Evolutionary conservation across 2,329 filamentous ascomycete genomes (phyloP), one percentile per base, ranked within the genome.

Genomic region (Daldinia sp.): DNA sequence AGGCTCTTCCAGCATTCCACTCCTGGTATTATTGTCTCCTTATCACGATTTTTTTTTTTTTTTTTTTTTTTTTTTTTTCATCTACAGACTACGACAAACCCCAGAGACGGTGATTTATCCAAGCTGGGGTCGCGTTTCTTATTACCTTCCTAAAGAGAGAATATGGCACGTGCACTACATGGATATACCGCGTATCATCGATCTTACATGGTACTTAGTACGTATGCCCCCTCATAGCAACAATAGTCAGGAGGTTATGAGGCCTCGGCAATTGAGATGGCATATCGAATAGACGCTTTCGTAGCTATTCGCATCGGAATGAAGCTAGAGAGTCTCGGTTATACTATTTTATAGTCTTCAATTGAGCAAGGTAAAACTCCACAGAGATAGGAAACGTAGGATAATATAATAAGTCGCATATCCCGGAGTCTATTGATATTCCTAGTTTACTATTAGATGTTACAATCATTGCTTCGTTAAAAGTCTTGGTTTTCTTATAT

Each of bases 91-190:
- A 39, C 13, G 27, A 15, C 21, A 45, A 15, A 6, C 39, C 39
- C 21, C n/a, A 45, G 7, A 43, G 27, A 23, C 15, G 27, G 11
- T 8, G 15, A 19, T 21, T 13, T 9, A 30, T 17, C 34, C 9
- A 21, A 57, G 27, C 45, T 45, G 15, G 30, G 39, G 45, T 35
- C 4, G 9, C 43, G 11, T 32, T 21, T 43, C 50, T 52, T 63
- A 47, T 57, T 51, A 65, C 55, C 63, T 65, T 65, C 63, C 59
- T 59, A 59, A 63, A 65, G 17, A 8, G 34, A 51, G 29, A 39
- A 39, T 5, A 37, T 63, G 29, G 49, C 63, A 61, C 58, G 54
- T 61, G 63, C 58, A 23, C 39, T 48, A 29, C 47, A 49, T 47
- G 52, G 29, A 37, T 32, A 21, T 29, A 37, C 32, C 32, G 15